phyloP scores from a whole-genome alignment of 2,329 filamentous ascomycete species.

The Ramularia collo-cygni region DNA sequence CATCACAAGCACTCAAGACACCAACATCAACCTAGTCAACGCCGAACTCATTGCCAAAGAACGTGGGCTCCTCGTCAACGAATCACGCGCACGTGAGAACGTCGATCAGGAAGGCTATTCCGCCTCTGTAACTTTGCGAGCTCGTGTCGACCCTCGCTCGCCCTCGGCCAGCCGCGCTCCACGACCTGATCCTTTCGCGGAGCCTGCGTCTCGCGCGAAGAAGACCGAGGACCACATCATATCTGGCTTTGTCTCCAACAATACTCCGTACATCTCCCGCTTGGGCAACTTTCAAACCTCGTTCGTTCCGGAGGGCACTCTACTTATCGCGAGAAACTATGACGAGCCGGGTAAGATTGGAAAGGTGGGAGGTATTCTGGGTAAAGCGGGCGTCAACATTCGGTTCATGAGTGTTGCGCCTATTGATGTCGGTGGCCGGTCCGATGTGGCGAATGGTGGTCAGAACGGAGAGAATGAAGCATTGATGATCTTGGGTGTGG shows the following conservation, averaged over 20 bases:
- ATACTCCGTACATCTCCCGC: constrained; percentile 61
- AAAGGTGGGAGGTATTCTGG: constrained; percentile 64
- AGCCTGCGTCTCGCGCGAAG: constrained; percentile 9
- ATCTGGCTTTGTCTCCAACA: constrained; percentile 60
- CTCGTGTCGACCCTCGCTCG: constrained; percentile 32
- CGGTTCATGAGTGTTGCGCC: constrained; percentile 69
- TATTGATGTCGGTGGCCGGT: constrained; percentile 38
- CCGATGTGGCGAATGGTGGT: constrained; percentile 25
- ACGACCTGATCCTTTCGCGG: constrained; percentile 6
- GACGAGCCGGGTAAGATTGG: constrained; percentile 79
- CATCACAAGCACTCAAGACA: constrained; percentile 58
- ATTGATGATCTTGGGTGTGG: constrained; percentile 73
- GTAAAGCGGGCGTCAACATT: constrained; percentile 67
- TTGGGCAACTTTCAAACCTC: constrained; percentile 67
- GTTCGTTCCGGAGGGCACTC: constrained; percentile 65
- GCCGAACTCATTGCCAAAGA: constrained; percentile 68
- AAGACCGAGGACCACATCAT: constrained; percentile 46
- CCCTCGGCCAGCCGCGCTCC: constrained; percentile 22
- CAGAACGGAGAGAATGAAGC: constrained; percentile 53
- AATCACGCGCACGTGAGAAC: constrained; percentile 58
- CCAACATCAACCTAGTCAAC: constrained; percentile 81
- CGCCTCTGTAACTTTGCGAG: constrained; percentile 63
- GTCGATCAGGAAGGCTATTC: constrained; percentile 58
- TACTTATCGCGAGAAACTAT: constrained; percentile 76
- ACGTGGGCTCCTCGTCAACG: constrained; percentile 70